Conservation (phyloP, 352 stramenopile genomes). For the Phytopythium litorale region DNA sequence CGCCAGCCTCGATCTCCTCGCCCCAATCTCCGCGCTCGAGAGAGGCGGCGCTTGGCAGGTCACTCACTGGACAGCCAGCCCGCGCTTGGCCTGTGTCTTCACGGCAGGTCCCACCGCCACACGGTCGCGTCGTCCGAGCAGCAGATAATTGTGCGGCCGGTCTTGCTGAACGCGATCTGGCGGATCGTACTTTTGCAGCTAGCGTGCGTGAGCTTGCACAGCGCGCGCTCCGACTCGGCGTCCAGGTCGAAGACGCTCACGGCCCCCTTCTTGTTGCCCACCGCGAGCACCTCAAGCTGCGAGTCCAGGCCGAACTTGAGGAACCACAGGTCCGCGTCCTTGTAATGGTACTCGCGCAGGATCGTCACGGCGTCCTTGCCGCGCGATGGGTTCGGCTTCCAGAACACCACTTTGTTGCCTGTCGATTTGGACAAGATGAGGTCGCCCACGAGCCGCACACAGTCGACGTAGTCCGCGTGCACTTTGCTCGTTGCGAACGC, state of each 20-base stretch:
- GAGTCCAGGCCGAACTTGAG: slow-evolving; percentile 82
- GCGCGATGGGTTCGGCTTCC: slow-evolving; percentile 86
- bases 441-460: slow-evolving; percentile 74
- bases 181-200: slow-evolving; percentile 78
- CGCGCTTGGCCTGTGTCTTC: background rate
- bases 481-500: slow-evolving; percentile 90
- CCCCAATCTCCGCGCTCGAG: background rate
- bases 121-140: slow-evolving; percentile 75
- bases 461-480: slow-evolving; percentile 91
- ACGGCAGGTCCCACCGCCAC: slow-evolving; percentile 69
- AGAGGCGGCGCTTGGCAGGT: background rate
- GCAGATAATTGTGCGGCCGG: slow-evolving; percentile 59
- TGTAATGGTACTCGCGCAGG: slow-evolving; percentile 78
- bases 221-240: slow-evolving; percentile 55
- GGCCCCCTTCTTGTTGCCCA: slow-evolving; percentile 79
- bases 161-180: slow-evolving; percentile 77
- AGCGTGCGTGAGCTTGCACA: slow-evolving; percentile 70
- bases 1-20: too few species aligned
- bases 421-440: slow-evolving; percentile 82
- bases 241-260: slow-evolving; percentile 81
- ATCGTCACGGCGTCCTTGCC: slow-evolving; percentile 80
- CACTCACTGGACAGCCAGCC: background rate
- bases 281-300: slow-evolving; percentile 69
- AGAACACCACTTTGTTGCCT: slow-evolving; percentile 89
- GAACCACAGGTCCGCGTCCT: slow-evolving; percentile 84